Evolutionary conservation across 1,139 yeast genomes (phyloP), one percentile per base, ranked within the genome.

Genomic region (Yamadazyma dendronema): DNA sequence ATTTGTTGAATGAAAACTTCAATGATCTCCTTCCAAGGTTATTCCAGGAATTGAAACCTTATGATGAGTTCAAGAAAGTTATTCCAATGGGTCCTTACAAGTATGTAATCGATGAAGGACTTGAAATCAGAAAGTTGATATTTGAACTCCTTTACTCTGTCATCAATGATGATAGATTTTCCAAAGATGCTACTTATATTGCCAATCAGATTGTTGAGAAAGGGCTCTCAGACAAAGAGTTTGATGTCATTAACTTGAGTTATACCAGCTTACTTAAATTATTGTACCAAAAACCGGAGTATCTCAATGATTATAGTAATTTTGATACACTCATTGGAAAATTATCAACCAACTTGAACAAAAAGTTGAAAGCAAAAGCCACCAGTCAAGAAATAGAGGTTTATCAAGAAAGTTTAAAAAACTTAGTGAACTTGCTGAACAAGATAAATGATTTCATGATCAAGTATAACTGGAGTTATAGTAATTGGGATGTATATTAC

Each of bases 61-160:
- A 76, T 46, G 70, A 69, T 19, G 72, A 73, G 36, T 81, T 80
- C 49, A 77, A 84, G 35, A 81, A 81, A 39, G 64, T 72, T 10
- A 82, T 87, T 28, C 85, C 83, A 33, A 85, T 88, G 81, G 96
- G 96, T 0, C 95, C 95, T 0, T 86, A 84, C 65, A 85, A 85
- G 52, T 90, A 85, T 53, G 80, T 81, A 42, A 76, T 85, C 31
- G 96, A 87, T 53, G 84, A 83, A 49, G 95, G 92, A 0, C 65
- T 85, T 33, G 89, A 81, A 44, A 75, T 81, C 40, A 70, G 96
- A 38, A 85, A 84, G 54, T 72, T 84, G 34, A 72, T 86, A 8
- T 85, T 82, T 55, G 96, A 87, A 53, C 65, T 83, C 23, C 63
- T 86, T 33, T 81, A 81, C 54, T 72, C 86, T 4, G 58, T 84